Base-by-base conservation (phyloP, 164 flowering plant species). In the Berberis vulgaris region DNA sequence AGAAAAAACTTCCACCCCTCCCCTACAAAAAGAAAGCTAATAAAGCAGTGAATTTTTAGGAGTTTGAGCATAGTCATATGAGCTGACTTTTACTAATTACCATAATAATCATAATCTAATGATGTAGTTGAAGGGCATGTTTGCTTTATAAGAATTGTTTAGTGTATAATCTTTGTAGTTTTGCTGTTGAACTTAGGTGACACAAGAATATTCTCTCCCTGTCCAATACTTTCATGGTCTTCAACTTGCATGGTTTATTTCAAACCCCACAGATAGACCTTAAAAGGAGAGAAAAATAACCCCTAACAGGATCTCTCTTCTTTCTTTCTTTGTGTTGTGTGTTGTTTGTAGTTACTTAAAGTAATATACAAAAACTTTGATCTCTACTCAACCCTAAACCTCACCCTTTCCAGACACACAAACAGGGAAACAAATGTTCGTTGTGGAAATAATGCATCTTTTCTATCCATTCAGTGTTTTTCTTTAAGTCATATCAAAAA, bases 71-170 rank as follows among this genome's bases (percentile, higher is more conserved):
- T 65, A 69, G 10, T 11, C 79, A 86, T 81, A 85, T 86, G 89
- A 77, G 95, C 97, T 91, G 97, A 91, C 97, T 85, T 91, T 81
- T 78, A 68, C 80, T 72, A 70, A 64, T 43, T 69, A 54, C 61
- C 73, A 76, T 83, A 85, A 85, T 91, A 85, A 85, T 91, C 87
- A 86, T 91, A 91, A 80, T 88, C 87, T 84, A 85, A 88, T 88
- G 47, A 85, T 86, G 84, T 72, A 47, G 50, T 47, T 52, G 3
- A 52, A 52, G 61, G 59, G 45, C 56, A 53, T 60, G 62, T 78
- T 81, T 75, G 71, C 81, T 78, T 79, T 82, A 62, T 43, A 65
- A 56, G 47, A 12, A 7, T 66, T 75, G 68, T 86, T 79, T 73
- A 80, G 52, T 60, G 60, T 49, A 64, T 9, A 72, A 43, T 61